Evolutionary conservation across 2,329 filamentous ascomycete genomes (phyloP), one percentile per base, ranked within the genome.

Genomic region (Colletotrichum orchidophilum): DNA sequence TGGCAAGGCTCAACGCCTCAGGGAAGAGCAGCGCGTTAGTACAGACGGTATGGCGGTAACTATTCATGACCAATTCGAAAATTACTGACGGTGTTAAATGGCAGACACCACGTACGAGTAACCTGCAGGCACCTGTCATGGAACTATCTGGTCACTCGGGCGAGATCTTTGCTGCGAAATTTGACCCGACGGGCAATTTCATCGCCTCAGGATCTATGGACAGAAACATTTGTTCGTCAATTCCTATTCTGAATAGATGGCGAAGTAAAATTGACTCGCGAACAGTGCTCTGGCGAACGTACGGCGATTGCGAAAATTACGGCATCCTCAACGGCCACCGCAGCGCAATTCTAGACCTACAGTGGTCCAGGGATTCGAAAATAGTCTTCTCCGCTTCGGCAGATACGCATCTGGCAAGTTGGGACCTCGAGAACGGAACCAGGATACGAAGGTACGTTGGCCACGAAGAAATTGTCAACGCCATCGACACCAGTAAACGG

Each of bases 131-230:
- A 69, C 95, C 96, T 1, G 92, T 98, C 54, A 98, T 98, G 95
- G 94, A 98, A 82, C 86, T 99, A 66, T 92, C 92, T 60, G 95
- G 94, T 78, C 89, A 90, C 79, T 85, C 86, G n/a, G 95, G 94
- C 24, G 96, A 99, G 83, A 90, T 99, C 58, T 98, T 98, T 79
- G 88, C 94, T 27, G 93, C 94, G 59, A 92, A 94, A 78, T 99
- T 99, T 79, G 94, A 98, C 79, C 93, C 94, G 3, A 93, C 93
- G 2, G 96, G 95, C 53, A 92, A 95, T 73, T 87, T 94, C 74
- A 96, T 98, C 76, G 96, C 96, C 52, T 98, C 96, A 1, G 96
- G 94, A 9, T 96, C 94, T 13, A 97, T 98, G 94, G 96, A 99
- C 80, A 90, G 95, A 76, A 94, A 91, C 70, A 96, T 99, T 76